Evolutionary conservation across 2,329 filamentous ascomycete genomes (phyloP), one percentile per base, ranked within the genome.

Genomic region (Stemphylium vesicarium): DNA sequence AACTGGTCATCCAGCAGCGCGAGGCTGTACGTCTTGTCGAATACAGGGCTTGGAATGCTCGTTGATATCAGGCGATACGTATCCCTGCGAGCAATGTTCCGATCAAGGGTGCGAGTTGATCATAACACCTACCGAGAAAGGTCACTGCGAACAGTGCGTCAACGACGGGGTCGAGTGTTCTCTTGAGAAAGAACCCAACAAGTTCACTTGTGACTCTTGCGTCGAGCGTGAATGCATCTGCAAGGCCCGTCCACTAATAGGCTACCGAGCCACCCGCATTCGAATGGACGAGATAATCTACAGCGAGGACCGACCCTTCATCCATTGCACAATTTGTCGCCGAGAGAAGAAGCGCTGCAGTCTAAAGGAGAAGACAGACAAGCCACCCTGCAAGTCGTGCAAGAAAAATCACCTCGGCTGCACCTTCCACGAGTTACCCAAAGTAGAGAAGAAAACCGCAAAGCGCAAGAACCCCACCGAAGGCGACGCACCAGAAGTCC

Each of bases 1-100:
- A 1, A 71, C 69, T 4, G 71, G 73, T 1, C 59, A 75, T 24
- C 74, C 76, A 5, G 64, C 40, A 4, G 66, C 70, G 10, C 66
- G 73, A 36, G 74, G 72, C 3, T 79, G 77, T 54, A 56, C 60
- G 20, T 46, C 56, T 3, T 80, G 78, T 50, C 65, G 69, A 12
- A 47, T 46, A 50, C 48, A 53, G 26, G 62, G 22, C 7, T 63
- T 32, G 18, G 29, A 15, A 3, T 77, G 63, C 53, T 69, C 51
- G 52, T 72, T 68, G 66, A 64, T 52, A 49, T 61, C 56, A 62
- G 71, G 60, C n/a, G 65, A 54, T 43, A 50, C 36, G 61, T 78
- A 63, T 47, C 68, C 59, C 26, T 76, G 59, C 55, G 7, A 53
- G 0, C 29, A 56, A 3, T 73, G 71, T 43, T 12, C 20, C 0